phyloP scores from a whole-genome alignment of 176 grass and related monocot species.

The Lolium rigidum region DNA sequence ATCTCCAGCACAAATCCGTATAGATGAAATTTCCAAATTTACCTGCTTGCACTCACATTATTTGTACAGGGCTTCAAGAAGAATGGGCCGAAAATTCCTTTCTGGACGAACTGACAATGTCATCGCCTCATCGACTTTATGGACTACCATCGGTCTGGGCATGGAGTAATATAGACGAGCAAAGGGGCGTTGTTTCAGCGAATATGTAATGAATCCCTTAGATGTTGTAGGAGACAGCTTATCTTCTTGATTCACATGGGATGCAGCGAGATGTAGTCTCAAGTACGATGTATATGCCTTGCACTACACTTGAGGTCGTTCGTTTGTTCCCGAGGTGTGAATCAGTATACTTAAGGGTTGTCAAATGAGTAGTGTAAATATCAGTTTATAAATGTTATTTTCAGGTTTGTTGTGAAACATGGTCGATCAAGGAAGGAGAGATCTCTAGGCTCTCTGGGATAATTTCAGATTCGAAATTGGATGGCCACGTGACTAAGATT shows the following conservation, averaged over 20 bases:
- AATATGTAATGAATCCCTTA: background rate
- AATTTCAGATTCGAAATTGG: too few relatives aligned
- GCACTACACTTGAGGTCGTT: background rate
- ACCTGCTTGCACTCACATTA: conserved; percentile 37
- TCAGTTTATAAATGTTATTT: too few relatives aligned
- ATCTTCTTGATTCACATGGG: background rate
- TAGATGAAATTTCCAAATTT: background rate
- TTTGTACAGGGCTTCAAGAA: conserved; percentile 47
- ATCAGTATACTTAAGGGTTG: background rate
- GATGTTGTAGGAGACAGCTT: background rate
- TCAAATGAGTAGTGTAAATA: background rate
- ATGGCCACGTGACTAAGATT: too few relatives aligned
- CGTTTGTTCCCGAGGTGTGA: background rate
- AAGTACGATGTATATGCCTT: background rate
- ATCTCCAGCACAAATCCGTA: background rate
- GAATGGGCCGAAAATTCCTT: conserved; percentile 36
- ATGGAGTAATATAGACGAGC: background rate
- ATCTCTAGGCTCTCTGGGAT: too few relatives aligned
- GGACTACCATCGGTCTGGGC: background rate
- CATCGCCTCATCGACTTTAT: background rate
- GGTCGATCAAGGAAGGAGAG: too few relatives aligned
- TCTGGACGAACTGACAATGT: conserved; percentile 25
- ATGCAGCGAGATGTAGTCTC: background rate
- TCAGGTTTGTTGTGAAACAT: too few relatives aligned
- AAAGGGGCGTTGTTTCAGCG: background rate